Base-by-base conservation (phyloP, 495 filamentous ascomycete species). In the Neurospora cerealis region DNA sequence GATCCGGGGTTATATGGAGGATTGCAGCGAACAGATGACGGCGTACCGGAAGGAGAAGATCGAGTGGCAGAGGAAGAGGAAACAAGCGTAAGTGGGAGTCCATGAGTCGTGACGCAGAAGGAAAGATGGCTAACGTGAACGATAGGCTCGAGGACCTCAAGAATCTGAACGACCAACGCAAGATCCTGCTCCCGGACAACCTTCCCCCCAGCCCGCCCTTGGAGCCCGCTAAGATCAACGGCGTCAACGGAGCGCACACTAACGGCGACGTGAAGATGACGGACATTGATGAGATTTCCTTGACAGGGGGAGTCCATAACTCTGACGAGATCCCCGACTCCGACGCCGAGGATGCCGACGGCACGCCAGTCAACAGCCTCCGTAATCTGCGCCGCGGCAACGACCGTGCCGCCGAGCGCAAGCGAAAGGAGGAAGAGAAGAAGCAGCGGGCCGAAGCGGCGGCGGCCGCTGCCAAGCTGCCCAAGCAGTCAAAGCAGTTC, bases 11-110 rank as follows among this genome's bases (percentile, higher is more conserved):
- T 97, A 96, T 78, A 91, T 99, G 84, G 94, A 97, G 73, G 90
- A 95, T 74, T 96, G 94, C 82, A 91, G 90, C 69, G 92, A 94
- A 75, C 90, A 92, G 73, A 97, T 98, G 96, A 99, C 96, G 4
- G 89, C 89, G 54, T 91, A 94, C 78, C 88, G 96, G 24, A 99
- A 98, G 81, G 92, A 96, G 81, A 98, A 97, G 83, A 97, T 97
- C 72, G 93, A 97, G 76, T 91, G 89, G 79, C 96, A 98, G 81
- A 88, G 93, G 73, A 87, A 91, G 71, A 89, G 92, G 77, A 98
- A 96, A 80, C 86, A 87, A 80, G 87, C 88, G 95, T 97, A 89
- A 85, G 94, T 91, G 38, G 34, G 34, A 32, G 6, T 19, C 15
- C 54, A 3, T 15, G 24, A 32, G 13, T 8, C 15, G n/a, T 15